Percentiles rank a stretch among this genome's conserved stretches.
Conservation (phyloP, 139 green algal species). For the Tetradesmus obliquus region DNA sequence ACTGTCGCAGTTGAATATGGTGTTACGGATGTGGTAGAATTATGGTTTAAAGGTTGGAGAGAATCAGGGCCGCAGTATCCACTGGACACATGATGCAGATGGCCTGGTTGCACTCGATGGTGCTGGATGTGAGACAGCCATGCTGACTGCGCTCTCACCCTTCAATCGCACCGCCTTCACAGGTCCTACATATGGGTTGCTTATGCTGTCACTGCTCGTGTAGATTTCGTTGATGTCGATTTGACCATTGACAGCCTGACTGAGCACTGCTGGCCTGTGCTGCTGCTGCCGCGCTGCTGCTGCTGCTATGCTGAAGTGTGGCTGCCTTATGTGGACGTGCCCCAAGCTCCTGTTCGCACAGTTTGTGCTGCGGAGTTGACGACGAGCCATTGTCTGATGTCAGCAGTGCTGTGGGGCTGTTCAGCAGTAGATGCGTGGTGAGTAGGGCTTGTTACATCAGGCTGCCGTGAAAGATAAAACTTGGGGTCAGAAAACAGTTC, state of each 20-base stretch:
- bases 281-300: neutral
- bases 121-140: neutral
- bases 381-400: neutral
- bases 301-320: neutral
- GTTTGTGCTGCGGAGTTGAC: neutral
- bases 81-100: too few relatives aligned
- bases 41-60: too few relatives aligned
- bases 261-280: neutral
- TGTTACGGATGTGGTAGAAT: too few relatives aligned
- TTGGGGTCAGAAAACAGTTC: neutral
- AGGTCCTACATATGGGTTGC: neutral
- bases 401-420: neutral
- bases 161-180: conserved; percentile 20
- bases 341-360: neutral
- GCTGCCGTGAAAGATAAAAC: neutral
- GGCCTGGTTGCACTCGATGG: too few relatives aligned
- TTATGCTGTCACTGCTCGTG: neutral
- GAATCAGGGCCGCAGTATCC: too few relatives aligned
- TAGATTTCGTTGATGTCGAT: neutral
- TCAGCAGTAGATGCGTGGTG: neutral
- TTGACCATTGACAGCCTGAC: neutral
- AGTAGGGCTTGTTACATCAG: neutral
- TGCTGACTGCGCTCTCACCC: neutral
- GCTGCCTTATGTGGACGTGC: neutral
- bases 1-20: too few relatives aligned